These are phyloP conservation scores for Larix kaempferi DNA, from an alignment of 75 land plant species.

Conservation along the genomic window DNA sequence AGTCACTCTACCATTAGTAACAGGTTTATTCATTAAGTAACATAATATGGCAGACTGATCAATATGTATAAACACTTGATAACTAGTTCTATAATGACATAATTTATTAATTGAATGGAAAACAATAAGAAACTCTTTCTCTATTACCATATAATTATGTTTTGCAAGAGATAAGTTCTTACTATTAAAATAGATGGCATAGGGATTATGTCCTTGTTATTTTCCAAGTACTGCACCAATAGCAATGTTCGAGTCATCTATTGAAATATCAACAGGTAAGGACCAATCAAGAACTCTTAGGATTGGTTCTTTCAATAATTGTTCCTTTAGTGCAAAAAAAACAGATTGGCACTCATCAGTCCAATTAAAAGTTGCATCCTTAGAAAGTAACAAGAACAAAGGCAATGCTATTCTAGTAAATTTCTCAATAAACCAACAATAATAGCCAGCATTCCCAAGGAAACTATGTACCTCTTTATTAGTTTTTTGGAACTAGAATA, in stretches of 20 bases:
- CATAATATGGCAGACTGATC: slow-evolving; percentile 6
- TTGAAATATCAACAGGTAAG: slow-evolving; percentile 8
- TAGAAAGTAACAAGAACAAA: too few relatives aligned
- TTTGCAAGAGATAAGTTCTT: background rate
- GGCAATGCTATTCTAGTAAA: too few relatives aligned
- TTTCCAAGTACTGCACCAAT: background rate
- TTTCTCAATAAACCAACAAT: too few relatives aligned
- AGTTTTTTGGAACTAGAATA: too few relatives aligned
- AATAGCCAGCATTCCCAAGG: too few relatives aligned
- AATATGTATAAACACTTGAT: background rate
- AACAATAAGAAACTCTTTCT: slow-evolving; percentile 5
- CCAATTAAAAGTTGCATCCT: too few relatives aligned
- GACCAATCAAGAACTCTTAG: too few relatives aligned
- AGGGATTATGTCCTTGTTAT: background rate
- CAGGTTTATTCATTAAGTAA: slow-evolving; percentile 8
- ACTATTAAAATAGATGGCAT: background rate
- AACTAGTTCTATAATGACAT: slow-evolving; percentile 2
- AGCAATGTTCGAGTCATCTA: slow-evolving; percentile 3
- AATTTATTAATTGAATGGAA: slow-evolving; percentile 9
- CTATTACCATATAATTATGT: slow-evolving; percentile 7
- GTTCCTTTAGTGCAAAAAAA: too few relatives aligned
- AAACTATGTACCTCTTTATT: too few relatives aligned
- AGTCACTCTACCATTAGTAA: background rate
- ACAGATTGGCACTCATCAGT: too few relatives aligned
- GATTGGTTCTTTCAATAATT: too few relatives aligned